A percentile compares a stretch with the other conserved stretches of the same genome.
phyloP scores from a whole-genome alignment of 78 protist species.

The Andalucia godoyi region DNA sequence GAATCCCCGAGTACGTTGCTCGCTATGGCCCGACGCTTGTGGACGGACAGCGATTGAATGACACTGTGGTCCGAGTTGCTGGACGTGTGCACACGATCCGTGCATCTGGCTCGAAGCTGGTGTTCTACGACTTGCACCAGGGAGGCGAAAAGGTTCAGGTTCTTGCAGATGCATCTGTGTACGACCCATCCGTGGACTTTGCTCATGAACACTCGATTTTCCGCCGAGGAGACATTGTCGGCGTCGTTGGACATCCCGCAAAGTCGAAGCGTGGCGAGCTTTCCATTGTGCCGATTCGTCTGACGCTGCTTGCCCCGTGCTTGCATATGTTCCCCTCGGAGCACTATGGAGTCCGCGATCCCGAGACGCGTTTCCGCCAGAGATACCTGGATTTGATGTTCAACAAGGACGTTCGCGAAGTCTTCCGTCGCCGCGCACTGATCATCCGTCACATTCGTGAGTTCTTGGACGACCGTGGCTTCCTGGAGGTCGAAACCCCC shows the following conservation, averaged over 20 bases:
- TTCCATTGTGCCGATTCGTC: constrained; percentile 56
- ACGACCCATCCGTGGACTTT: constrained; percentile 38
- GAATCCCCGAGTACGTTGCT: constrained; percentile 25
- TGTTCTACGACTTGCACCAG: constrained; percentile 74
- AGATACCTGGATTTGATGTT: constrained; percentile 94
- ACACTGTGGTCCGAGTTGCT: constrained; percentile 40
- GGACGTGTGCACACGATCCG: constrained; percentile 74
- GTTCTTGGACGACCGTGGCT: constrained; percentile 60
- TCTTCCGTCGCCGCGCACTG: constrained; percentile 57
- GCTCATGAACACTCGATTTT: constrained; percentile 22
- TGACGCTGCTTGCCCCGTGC: constrained; percentile 92
- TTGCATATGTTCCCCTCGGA: constrained; percentile 85
- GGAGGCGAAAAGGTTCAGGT: constrained; percentile 80
- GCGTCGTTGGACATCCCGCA: constrained; percentile 85
- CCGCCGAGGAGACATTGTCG: constrained; percentile 96
- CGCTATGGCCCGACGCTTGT: not conserved
- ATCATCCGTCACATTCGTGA: constrained; percentile 76
- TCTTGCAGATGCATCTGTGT: constrained; percentile 23
- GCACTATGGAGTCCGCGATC: constrained; percentile 40
- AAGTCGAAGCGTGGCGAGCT: constrained; percentile 91
- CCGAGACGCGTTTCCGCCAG: constrained; percentile 77
- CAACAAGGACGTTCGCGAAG: constrained; percentile 50
- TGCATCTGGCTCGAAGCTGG: constrained; percentile 50
- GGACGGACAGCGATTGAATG: not conserved
- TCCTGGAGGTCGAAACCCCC: constrained; percentile 97